Base-by-base conservation (phyloP, 1,284 basidiomycete species). In the Xerocomus nothofagi region DNA sequence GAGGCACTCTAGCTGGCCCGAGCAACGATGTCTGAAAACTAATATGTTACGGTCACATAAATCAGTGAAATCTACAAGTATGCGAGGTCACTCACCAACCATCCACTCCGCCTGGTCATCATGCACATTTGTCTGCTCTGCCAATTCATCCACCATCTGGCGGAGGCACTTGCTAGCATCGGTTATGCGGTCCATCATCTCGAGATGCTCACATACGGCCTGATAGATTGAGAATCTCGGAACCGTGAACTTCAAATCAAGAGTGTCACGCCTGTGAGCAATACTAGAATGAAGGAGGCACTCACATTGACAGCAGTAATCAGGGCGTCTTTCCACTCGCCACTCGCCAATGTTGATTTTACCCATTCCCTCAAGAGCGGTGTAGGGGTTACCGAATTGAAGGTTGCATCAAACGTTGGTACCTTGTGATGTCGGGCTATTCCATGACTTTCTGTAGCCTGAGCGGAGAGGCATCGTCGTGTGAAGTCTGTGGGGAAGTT, bases 161-260 rank as follows among this genome's bases (percentile, higher is more conserved):
- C 6, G n/a, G 10, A 51, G 27, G 17, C 50, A 47, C 7, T 52
- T 21, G 14, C 20, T 18, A 21, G 48, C 47, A 6, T 49, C 47
- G 6, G 8, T 7, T 6, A 30, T 17, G 14, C 17, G 24, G 17
- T 27, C 17, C 5, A 18, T 5, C 7, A 6, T 6, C 6, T 47
- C 43, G 3, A 51, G 32, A 24, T 26, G 27, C 17, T 48, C 42
- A 12, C 51, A 51, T 15, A 51, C 14, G 4, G 17, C 23, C 9
- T 26, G 34, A 36, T 39, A 33, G 29, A 51, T 17, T 0, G 26
- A 3, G 21, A 30, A 24, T 15, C 34, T 51, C 8, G 38, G 38
- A 11, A 27, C 26, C 26, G 11, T 6, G 10, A 50, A 50, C 49
- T 50, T 1, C 11, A 24, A 23, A 29, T 11, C 17, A 20, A 20